Base-by-base conservation (phyloP, 306 rosid genomes). In the Cotoneaster glaucophyllus region DNA sequence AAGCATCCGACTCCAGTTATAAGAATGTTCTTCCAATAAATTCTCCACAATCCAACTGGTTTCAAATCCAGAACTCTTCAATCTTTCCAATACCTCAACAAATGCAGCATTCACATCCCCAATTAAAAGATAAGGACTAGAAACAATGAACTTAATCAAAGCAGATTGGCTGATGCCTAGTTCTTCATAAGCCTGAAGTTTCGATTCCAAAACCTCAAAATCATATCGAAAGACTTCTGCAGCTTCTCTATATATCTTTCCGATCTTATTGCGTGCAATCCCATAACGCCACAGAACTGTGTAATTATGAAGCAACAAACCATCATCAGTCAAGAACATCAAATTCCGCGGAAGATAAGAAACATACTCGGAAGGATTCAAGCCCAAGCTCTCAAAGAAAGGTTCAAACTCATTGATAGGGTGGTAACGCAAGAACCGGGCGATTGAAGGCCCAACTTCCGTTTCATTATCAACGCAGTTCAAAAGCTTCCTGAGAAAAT, bases 331-430 rank as follows among this genome's bases (percentile, higher is more conserved):
- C 25, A 91, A 85, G n/a, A 82, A 89, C 57, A 91, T 88, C 88
- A 83, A 71, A 44, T 79, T 68, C 0, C 81, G 82, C 0, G 97
- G 98, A 80, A 93, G 88, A 67, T 91, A 70, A 32, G 80, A 71
- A 19, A 28, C 74, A 71, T 85, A 93, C 67, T 93, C 96, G 0
- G 85, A 81, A 78, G 97, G 93, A 58, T 82, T 81, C 84, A 93
- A 84, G 24, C 97, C 98, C 71, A 83, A 59, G 80, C 96, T 91
- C 85, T 93, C 98, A 41, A 93, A 89, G 74, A 93, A 93, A 58
- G 92, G 96, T 61, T 91, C 97, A 52, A 93, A 93, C 62, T 93
- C 98, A 64, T 93, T 91, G 74, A 93, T 77, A 19, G 98, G 98
- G 70, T 93, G 86, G 75, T 91, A 89, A 22, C 92, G 81, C 44